phyloP scores from a whole-genome alignment of 139 green algal genomes.

The Chlorella ohadii region DNA sequence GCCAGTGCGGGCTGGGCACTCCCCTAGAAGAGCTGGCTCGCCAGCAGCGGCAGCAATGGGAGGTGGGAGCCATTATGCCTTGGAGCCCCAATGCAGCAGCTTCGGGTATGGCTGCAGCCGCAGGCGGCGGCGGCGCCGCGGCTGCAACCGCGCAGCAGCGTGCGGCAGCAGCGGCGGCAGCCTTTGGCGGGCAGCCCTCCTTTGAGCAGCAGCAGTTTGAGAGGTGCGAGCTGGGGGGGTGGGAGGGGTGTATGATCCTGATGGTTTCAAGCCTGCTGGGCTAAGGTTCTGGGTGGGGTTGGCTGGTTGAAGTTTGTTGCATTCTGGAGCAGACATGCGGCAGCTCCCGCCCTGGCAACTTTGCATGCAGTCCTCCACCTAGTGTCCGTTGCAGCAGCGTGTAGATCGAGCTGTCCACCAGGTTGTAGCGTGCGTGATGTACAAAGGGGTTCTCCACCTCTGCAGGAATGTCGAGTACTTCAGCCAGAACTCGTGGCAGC shows the following conservation, averaged over 20 bases:
- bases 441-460: no score
- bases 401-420: no score
- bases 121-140: not conserved
- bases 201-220: conserved; percentile 23
- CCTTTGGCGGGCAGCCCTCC: not conserved
- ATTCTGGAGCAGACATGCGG: no score
- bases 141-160: not conserved
- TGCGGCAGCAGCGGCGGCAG: not conserved
- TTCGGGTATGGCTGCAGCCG: not conserved
- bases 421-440: no score
- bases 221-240: not conserved
- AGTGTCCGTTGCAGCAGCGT: no score
- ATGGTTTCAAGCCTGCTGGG: no score
- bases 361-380: no score
- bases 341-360: no score
- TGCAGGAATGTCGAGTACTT: conserved; percentile 10
- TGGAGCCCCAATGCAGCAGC: not conserved
- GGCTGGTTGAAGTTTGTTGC: no score
- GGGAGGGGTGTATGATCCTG: no score
- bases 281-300: no score
- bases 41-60: conserved; percentile 60
- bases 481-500: not conserved
- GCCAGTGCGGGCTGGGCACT: conserved; percentile 65
- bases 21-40: conserved; percentile 61
- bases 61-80: not conserved